A percentile compares a stretch with the other conserved stretches of the same genome.
Conservation (phyloP, 768 basidiomycete species). For the Antrodiella citrinella region DNA sequence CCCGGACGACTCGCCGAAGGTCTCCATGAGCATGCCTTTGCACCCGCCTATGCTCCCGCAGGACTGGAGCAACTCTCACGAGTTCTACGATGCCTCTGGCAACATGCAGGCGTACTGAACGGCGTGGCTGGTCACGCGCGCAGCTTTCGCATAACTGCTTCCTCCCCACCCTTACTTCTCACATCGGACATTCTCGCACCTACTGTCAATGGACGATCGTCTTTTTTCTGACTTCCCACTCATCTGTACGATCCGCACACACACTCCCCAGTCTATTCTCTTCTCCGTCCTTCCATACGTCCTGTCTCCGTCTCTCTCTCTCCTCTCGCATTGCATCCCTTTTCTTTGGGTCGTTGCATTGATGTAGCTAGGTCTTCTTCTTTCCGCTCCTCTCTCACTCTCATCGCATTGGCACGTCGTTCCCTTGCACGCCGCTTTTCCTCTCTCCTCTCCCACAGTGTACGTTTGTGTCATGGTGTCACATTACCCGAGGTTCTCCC, state of each 20-base stretch:
- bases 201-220: slow-evolving; percentile 1
- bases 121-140: slow-evolving; percentile 8
- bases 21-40: slow-evolving; percentile 13
- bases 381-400: slow-evolving; percentile 37
- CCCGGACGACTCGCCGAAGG: slow-evolving; percentile 28
- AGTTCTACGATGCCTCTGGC: slow-evolving; percentile 23
- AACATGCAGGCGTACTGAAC: slow-evolving; percentile 27
- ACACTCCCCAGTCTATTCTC: slow-evolving; percentile 5
- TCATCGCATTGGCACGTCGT: slow-evolving; percentile 51
- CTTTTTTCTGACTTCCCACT: slow-evolving; percentile 1
- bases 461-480: slow-evolving; percentile 4
- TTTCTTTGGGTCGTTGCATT: slow-evolving; percentile 7
- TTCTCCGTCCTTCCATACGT: slow-evolving; percentile 1
- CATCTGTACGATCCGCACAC: not conserved
- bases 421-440: not conserved
- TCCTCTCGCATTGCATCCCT: not conserved
- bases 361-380: slow-evolving; percentile 11
- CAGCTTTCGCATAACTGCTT: slow-evolving; percentile 4
- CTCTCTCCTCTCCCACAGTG: slow-evolving; percentile 4
- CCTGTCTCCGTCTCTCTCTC: not conserved
- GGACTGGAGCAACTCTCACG: slow-evolving; percentile 22
- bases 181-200: not conserved
- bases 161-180: not conserved
- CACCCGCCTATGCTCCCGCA: slow-evolving; percentile 30
- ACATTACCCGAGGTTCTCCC: slow-evolving; percentile 2